Percentiles rank a stretch among this genome's conserved stretches.
These are phyloP conservation scores for Populus simonii DNA, from an alignment of 345 rosid species.

Conservation along the genomic window DNA sequence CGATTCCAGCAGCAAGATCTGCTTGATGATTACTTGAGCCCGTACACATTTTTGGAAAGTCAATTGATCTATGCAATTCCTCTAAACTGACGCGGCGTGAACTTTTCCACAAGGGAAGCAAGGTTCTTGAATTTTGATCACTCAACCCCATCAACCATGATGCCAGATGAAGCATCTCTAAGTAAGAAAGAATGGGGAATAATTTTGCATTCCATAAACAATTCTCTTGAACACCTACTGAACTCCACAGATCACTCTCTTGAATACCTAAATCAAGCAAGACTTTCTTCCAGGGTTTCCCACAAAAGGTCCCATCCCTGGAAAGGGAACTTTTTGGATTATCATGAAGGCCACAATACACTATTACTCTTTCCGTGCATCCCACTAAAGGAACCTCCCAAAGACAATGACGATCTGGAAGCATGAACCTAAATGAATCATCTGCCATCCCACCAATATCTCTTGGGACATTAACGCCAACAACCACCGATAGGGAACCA, in stretches of 20 bases:
- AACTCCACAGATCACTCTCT: constrained; percentile 76
- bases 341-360: constrained; percentile 91
- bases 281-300: constrained; percentile 82
- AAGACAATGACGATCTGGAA: constrained; percentile 93
- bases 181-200: constrained; percentile 67
- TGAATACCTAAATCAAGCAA: constrained; percentile 64
- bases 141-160: constrained; percentile 91
- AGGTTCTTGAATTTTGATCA: constrained; percentile 37
- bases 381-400: constrained; percentile 96
- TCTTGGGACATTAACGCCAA: constrained; percentile 63
- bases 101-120: constrained; percentile 65
- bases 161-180: constrained; percentile 72
- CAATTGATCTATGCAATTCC: constrained; percentile 87
- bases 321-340: constrained; percentile 69
- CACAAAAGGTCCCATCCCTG: constrained; percentile 83
- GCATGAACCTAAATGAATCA: constrained; percentile 58
- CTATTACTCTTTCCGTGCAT: constrained; percentile 61
- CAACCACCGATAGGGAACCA: constrained; percentile 87
- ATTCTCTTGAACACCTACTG: constrained; percentile 47
- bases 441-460: constrained; percentile 33
- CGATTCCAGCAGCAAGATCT: constrained; percentile 93
- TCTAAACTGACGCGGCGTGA: constrained; percentile 87
- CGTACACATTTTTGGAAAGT: constrained; percentile 76
- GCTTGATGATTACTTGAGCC: constrained; percentile 89
- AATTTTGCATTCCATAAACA: constrained; percentile 96